Conservation (phyloP, 1,284 basidiomycete species). For the Phellopilus nigrolimitatus region DNA sequence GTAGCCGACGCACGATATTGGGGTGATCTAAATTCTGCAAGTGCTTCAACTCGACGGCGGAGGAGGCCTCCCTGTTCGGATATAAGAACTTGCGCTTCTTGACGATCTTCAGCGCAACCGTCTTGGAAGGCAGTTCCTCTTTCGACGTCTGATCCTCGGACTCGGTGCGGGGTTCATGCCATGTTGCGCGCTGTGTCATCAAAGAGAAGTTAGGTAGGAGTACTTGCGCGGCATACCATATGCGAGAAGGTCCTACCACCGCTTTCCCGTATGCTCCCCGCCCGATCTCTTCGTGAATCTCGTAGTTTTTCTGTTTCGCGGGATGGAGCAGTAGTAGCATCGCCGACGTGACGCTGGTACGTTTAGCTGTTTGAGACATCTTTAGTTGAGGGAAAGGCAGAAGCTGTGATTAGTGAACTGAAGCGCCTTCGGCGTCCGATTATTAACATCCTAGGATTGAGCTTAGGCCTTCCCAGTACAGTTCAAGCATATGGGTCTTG, state of each 20-base stretch:
- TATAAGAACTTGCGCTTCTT: background rate
- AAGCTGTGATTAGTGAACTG: too few relatives aligned
- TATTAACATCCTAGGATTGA: too few relatives aligned
- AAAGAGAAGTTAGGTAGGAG: background rate
- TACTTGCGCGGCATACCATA: background rate
- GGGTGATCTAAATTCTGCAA: background rate
- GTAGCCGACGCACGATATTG: conserved; percentile 1
- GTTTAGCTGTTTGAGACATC: too few relatives aligned
- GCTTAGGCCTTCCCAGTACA: too few relatives aligned
- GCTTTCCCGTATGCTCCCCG: background rate
- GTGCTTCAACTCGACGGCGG: background rate
- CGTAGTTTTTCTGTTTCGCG: conserved; percentile 1
- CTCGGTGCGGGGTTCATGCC: background rate
- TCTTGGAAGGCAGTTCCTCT: background rate
- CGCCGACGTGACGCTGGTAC: too few relatives aligned
- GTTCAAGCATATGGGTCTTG: too few relatives aligned
- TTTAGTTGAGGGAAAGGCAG: too few relatives aligned
- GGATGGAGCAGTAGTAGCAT: too few relatives aligned
- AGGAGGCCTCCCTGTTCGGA: background rate
- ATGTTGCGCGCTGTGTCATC: background rate
- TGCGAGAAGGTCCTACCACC: background rate
- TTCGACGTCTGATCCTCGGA: background rate
- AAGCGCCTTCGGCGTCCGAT: too few relatives aligned
- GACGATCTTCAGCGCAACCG: conserved; percentile 2
- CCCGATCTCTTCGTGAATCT: background rate